Evolutionary conservation across 148 eudicot genomes (phyloP).

Genomic region (Rhododendron griersonianum): DNA sequence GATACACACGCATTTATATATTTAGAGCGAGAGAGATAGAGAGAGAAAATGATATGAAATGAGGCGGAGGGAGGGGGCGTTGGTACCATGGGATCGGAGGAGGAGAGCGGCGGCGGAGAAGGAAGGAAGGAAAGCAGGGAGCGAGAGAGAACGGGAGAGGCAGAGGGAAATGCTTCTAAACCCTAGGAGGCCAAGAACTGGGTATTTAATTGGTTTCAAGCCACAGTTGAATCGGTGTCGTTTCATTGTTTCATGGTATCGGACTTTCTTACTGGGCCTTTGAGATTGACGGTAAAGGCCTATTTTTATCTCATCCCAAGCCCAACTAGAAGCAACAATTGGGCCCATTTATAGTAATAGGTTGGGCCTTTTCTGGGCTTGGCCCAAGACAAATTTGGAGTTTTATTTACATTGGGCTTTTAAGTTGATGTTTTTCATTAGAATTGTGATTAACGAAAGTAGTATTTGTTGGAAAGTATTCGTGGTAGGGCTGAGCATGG

Average conservation of each 20-base stretch:
- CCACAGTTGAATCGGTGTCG: background rate
- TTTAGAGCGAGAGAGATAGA: background rate
- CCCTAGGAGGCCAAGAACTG: background rate
- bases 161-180: background rate
- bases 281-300: background rate
- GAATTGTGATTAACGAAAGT: too few species aligned
- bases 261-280: background rate
- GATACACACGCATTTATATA: background rate
- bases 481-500: too few species aligned
- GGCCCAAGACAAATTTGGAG: background rate
- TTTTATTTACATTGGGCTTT: too few species aligned
- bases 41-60: background rate
- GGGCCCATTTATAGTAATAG: background rate
- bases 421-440: too few species aligned
- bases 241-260: background rate
- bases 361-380: background rate
- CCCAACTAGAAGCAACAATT: background rate
- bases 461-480: too few species aligned
- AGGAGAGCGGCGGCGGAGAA: background rate
- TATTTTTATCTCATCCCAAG: background rate
- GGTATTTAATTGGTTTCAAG: background rate
- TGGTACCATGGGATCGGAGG: slow-evolving; percentile 13
- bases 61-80: background rate
- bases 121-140: background rate
- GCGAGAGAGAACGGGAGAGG: background rate